Percentiles rank a stretch among this genome's conserved stretches.
Evolutionary conservation across 257 asterid species (phyloP).

Genomic region (Nicotiana benthamiana): DNA sequence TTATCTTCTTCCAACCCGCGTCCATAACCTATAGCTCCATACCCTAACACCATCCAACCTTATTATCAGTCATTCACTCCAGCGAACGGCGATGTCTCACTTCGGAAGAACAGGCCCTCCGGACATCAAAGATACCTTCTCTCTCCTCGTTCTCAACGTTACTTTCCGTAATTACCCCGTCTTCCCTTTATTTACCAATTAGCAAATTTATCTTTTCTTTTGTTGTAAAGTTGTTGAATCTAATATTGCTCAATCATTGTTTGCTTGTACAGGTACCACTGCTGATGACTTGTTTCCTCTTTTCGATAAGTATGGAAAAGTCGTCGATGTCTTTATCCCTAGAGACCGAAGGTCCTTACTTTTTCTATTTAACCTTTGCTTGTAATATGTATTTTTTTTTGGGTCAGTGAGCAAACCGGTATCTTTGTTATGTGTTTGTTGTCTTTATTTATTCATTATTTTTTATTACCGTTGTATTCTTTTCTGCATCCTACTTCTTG

Average conservation of each 20-base stretch:
- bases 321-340: slow-evolving; percentile 84
- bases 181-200: no score
- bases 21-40: no score
- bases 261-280: slow-evolving; percentile 49
- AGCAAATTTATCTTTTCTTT: background rate
- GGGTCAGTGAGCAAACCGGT: background rate
- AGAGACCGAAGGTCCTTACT: slow-evolving; percentile 58
- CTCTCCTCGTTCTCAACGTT: slow-evolving; percentile 60
- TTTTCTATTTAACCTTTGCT: background rate
- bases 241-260: background rate
- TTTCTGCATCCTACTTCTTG: background rate
- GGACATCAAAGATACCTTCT: slow-evolving; percentile 46
- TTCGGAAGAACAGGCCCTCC: slow-evolving; percentile 61
- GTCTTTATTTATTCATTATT: background rate
- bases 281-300: slow-evolving; percentile 77
- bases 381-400: background rate
- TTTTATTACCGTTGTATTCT: no score
- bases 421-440: background rate
- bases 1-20: background rate
- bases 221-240: background rate
- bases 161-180: slow-evolving; percentile 35
- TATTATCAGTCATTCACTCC: background rate
- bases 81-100: slow-evolving; percentile 37
- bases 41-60: background rate
- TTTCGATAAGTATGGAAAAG: slow-evolving; percentile 80